Base-by-base conservation (phyloP, 176 grass and related monocot genomes). In the Oryza australiensis region DNA sequence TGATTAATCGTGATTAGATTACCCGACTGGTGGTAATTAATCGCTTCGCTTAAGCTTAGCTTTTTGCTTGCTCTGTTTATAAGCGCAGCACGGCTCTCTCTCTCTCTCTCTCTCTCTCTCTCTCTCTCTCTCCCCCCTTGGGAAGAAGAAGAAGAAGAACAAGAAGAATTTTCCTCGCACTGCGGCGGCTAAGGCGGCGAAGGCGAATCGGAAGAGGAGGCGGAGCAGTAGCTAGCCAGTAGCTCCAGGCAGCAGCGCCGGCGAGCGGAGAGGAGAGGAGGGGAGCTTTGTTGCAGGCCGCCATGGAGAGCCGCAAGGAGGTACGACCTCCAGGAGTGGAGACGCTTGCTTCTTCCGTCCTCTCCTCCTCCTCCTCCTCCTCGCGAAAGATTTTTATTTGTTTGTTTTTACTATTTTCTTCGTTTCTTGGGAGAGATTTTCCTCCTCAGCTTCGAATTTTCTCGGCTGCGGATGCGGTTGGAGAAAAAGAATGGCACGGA, bases 221-320 rank as follows among this genome's bases (percentile, higher is more conserved):
- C 3, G 45, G 14, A 48, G 45, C 45, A 48, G 45, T 48, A 48
- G 45, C 13, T 42, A 41, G 45, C 9, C 12, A 8, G 2, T 12
- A 12, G 40, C 40, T 13, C 43, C 43, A 30, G 26, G 41, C 28
- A 74, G 69, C 5, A 15, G 69, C 23, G 27, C 9, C 40, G 72
- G 34, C 23, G 22, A 57, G 34, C 22, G 71, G 66, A 62, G 29
- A 26, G 20, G 45, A 69, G 27, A 69, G 27, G 37, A 27, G 2
- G 32, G 51, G 16, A 37, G 11, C 48, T 53, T 51, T 20, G 41
- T 5, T 32, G 20, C 3, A 8, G 9, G 33, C 22, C 59, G 5
- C 60, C 80, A 94, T 92, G 92, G 89, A 94, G 78, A 81, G 62
- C 53, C 82, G 84, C 86, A 94, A 88, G 68, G 89, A 92, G 92